Evolutionary conservation across 176 grass and related monocot genomes (phyloP).

Genomic region (Lolium perenne): DNA sequence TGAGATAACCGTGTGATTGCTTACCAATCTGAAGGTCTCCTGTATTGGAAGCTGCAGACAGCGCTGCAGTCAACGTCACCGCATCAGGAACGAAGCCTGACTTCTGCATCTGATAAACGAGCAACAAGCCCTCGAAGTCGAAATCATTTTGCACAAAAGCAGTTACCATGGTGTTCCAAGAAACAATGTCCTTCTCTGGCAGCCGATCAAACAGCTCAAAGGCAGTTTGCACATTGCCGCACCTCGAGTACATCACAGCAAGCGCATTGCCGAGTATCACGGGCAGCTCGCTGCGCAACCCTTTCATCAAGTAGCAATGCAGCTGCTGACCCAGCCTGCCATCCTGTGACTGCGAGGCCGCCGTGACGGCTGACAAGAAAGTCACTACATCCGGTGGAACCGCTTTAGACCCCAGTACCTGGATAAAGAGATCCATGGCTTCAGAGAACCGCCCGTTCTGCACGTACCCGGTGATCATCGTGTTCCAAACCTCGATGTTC

Average conservation of each 20-base stretch:
- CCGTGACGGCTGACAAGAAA: conserved; percentile 72
- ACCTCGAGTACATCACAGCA: conserved; percentile 85
- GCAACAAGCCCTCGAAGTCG: conserved; percentile 72
- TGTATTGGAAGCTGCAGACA: conserved; percentile 86
- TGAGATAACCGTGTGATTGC: conserved; percentile 81
- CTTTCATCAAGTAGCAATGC: conserved; percentile 79
- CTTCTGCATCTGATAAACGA: conserved; percentile 85
- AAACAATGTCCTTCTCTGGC: conserved; percentile 81
- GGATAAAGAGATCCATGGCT: conserved; percentile 66
- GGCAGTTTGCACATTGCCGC: conserved; percentile 60
- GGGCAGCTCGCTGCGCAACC: conserved; percentile 40
- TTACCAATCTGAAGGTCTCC: conserved; percentile 73
- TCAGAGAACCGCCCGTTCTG: conserved; percentile 67
- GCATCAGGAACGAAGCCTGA: conserved; percentile 68
- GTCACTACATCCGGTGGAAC: conserved; percentile 69
- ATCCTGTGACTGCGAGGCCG: conserved; percentile 81
- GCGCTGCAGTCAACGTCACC: conserved; percentile 70
- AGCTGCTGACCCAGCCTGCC: conserved; percentile 69
- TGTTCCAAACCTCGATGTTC: conserved; percentile 95
- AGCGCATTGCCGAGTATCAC: conserved; percentile 84
- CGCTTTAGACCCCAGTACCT: conserved; percentile 56
- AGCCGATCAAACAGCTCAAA: conserved; percentile 76
- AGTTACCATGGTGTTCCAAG: conserved; percentile 96
- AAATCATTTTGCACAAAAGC: conserved; percentile 93
- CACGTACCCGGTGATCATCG: conserved; percentile 85